Conservation (phyloP, 1,284 basidiomycete species). For the Vanrija humicola region DNA sequence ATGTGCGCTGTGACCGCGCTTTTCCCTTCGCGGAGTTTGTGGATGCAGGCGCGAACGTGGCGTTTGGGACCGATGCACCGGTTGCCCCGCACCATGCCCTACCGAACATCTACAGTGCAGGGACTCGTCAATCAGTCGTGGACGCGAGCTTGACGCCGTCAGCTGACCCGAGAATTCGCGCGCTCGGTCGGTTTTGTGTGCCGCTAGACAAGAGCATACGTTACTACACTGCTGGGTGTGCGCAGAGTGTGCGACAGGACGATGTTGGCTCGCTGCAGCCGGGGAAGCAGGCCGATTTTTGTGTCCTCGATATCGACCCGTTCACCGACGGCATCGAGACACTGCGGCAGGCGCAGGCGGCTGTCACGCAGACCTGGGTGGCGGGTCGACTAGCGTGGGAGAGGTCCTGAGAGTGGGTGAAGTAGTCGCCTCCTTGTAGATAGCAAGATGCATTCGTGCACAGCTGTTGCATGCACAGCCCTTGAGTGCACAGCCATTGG, state of each 20-base stretch:
- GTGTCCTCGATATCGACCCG: constrained; percentile 26
- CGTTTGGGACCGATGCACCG: constrained; percentile 32
- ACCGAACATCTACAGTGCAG: constrained; percentile 30
- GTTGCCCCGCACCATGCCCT: constrained; percentile 25
- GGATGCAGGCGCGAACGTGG: constrained; percentile 18
- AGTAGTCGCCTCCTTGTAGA: too few species aligned
- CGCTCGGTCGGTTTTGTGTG: constrained; percentile 12
- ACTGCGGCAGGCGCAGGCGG: constrained; percentile 24
- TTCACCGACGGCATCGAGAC: constrained; percentile 25
- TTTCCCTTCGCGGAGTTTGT: constrained; percentile 30
- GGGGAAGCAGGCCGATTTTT: constrained; percentile 32
- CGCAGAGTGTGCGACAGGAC: constrained; percentile 18
- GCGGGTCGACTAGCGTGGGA: constrained; percentile 1
- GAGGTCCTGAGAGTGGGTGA: too few species aligned
- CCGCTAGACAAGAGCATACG: constrained; percentile 18
- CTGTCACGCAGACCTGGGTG: constrained; percentile 28
- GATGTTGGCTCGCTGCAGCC: constrained; percentile 18
- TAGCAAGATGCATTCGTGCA: not conserved
- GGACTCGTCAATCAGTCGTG: constrained; percentile 23
- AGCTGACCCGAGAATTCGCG: constrained; percentile 8
- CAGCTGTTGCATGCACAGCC: not conserved
- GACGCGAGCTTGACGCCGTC: constrained; percentile 12
- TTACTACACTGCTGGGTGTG: constrained; percentile 21
- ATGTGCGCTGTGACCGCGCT: constrained; percentile 24
- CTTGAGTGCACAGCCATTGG: too few species aligned